phyloP scores from a whole-genome alignment of 2,329 filamentous ascomycete species.

The Phialophora chinensis region DNA sequence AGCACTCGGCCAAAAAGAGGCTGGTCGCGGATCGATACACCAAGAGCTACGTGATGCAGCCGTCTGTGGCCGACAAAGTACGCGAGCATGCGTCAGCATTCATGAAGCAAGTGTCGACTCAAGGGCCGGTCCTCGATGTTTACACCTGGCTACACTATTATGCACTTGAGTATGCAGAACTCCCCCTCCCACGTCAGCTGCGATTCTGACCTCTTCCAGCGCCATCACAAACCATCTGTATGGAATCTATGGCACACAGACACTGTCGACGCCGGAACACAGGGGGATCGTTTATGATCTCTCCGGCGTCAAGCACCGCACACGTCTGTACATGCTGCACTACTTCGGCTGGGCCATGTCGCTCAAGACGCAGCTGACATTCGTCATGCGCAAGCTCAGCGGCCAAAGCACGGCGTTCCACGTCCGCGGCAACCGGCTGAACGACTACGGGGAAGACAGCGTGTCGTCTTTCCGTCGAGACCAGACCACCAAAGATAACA shows the following conservation, averaged over 20 bases:
- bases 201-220: slow-evolving; percentile 9
- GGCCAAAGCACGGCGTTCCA: slow-evolving; percentile 55
- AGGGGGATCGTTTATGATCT: slow-evolving; percentile 26
- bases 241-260: slow-evolving; percentile 23
- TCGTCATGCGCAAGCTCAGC: slow-evolving; percentile 64
- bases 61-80: slow-evolving; percentile 62
- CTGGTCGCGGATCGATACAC: slow-evolving; percentile 71
- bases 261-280: slow-evolving; percentile 19
- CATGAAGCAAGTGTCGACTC: slow-evolving; percentile 37
- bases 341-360: slow-evolving; percentile 25
- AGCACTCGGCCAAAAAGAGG: slow-evolving; percentile 67
- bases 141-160: slow-evolving; percentile 65
- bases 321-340: slow-evolving; percentile 26
- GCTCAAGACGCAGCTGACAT: slow-evolving; percentile 55
- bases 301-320: slow-evolving; percentile 28
- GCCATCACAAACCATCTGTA: slow-evolving; percentile 29
- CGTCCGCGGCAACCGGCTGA: slow-evolving; percentile 50
- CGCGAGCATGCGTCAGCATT: slow-evolving; percentile 56
- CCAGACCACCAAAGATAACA: slow-evolving; percentile 57
- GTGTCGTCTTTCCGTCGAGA: slow-evolving; percentile 65
- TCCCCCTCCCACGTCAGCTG: slow-evolving; percentile 5
- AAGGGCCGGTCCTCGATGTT: slow-evolving; percentile 61
- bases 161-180: slow-evolving; percentile 65
- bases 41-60: slow-evolving; percentile 69
- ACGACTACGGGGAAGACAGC: slow-evolving; percentile 64